A percentile compares a stretch with the other conserved stretches of the same genome.
Evolutionary conservation across 129 eudicot species (phyloP).

Genomic region (Saposhnikovia divaricata): DNA sequence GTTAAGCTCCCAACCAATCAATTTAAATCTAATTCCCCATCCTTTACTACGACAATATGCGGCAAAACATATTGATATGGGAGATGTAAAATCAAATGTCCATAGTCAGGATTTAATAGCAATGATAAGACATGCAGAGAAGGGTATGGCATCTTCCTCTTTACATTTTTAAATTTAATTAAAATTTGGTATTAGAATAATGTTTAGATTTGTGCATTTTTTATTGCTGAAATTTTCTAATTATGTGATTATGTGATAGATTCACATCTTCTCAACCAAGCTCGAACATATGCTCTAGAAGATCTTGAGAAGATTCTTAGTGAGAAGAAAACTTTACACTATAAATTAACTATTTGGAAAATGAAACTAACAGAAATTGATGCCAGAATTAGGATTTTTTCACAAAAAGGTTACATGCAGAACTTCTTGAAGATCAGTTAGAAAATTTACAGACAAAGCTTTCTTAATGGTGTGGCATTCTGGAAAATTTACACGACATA

Average conservation of each 20-base stretch:
- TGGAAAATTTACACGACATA: too few relatives aligned
- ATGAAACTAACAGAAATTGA: too few relatives aligned
- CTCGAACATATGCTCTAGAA: constrained; percentile 52
- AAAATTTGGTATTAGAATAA: not conserved
- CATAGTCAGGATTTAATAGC: constrained; percentile 69
- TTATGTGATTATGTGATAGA: constrained; percentile 26
- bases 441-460: too few relatives aligned
- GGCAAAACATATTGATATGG: not conserved
- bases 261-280: constrained; percentile 75
- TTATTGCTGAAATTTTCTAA: constrained; percentile 4
- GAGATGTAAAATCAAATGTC: constrained; percentile 35
- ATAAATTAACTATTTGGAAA: too few relatives aligned
- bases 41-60: too few relatives aligned
- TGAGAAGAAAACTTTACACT: too few relatives aligned
- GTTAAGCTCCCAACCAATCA: not conserved
- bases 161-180: not conserved
- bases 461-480: too few relatives aligned
- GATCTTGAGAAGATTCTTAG: too few relatives aligned
- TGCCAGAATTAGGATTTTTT: too few relatives aligned
- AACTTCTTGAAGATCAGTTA: too few relatives aligned
- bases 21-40: too few relatives aligned
- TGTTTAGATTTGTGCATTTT: not conserved
- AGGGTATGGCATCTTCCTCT: constrained; percentile 42
- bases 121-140: constrained; percentile 89
- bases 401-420: too few relatives aligned